Percentiles rank a stretch among this genome's conserved stretches.
phyloP scores from a whole-genome alignment of 495 filamentous ascomycete genomes.

The Hypomontagnella submonticulosa region DNA sequence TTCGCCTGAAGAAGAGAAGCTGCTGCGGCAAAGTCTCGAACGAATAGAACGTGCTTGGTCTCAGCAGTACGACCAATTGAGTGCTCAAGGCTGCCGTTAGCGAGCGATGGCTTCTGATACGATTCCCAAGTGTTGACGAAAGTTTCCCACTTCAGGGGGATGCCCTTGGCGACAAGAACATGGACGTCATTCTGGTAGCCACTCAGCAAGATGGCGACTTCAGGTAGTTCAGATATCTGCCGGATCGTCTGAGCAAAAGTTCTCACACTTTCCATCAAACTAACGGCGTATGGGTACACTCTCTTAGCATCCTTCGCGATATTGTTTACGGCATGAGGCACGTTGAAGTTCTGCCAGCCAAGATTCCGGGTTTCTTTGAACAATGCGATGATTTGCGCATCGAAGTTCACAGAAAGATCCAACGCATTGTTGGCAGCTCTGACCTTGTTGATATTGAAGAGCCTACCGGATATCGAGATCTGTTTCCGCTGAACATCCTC shows the following conservation, averaged over 20 bases:
- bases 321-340: slow-evolving; percentile 93
- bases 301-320: slow-evolving; percentile 96
- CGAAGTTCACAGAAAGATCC: slow-evolving; percentile 94
- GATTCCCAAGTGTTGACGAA: slow-evolving; percentile 97
- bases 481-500: slow-evolving; percentile 86
- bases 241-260: slow-evolving; percentile 88
- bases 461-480: slow-evolving; percentile 86
- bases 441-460: slow-evolving; percentile 90
- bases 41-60: slow-evolving; percentile 95
- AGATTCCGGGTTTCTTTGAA: slow-evolving; percentile 99
- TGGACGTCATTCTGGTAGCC: slow-evolving; percentile 93
- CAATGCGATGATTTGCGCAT: slow-evolving; percentile 92
- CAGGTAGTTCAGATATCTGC: slow-evolving; percentile 81
- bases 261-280: slow-evolving; percentile 95
- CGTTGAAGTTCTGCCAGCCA: slow-evolving; percentile 88
- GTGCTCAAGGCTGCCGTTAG: slow-evolving; percentile 71
- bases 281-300: slow-evolving; percentile 97
- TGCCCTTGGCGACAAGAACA: slow-evolving; percentile 80
- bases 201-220: slow-evolving; percentile 85
- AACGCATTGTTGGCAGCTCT: slow-evolving; percentile 85
- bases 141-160: slow-evolving; percentile 93
- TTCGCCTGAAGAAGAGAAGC: slow-evolving; percentile 89
- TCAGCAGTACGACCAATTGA: slow-evolving; percentile 69
- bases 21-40: slow-evolving; percentile 87
- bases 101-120: slow-evolving; percentile 74